These are phyloP conservation scores for Aquilaria agallochum DNA, from an alignment of 441 rosid species.

Conservation along the genomic window DNA sequence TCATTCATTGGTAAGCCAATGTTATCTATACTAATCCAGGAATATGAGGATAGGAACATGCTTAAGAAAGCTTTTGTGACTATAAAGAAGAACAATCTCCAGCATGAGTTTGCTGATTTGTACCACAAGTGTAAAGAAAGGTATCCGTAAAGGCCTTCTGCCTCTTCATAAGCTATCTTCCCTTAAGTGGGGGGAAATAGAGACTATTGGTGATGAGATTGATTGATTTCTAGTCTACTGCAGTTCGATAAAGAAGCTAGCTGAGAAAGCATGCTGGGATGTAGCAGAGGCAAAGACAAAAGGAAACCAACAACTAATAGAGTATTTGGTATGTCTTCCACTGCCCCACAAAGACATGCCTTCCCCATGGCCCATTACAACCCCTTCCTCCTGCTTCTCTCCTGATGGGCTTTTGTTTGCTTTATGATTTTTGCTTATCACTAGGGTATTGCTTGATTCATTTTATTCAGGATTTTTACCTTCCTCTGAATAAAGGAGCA, in stretches of 20 bases:
- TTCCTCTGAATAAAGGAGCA: too few species aligned
- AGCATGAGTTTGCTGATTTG: slow-evolving; percentile 65
- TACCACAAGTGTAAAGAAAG: slow-evolving; percentile 75
- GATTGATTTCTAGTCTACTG: slow-evolving; percentile 15
- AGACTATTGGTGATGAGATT: slow-evolving; percentile 3
- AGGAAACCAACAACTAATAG: slow-evolving; percentile 57
- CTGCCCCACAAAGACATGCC: too few species aligned
- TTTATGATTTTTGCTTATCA: too few species aligned
- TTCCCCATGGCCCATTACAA: too few species aligned
- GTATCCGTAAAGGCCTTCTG: slow-evolving; percentile 25
- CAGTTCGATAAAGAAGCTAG: slow-evolving; percentile 72
- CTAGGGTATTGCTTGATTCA: background rate
- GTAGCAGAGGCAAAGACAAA: slow-evolving; percentile 77
- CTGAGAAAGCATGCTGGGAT: slow-evolving; percentile 92
- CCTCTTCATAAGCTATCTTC: slow-evolving; percentile 7
- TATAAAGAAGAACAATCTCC: slow-evolving; percentile 72
- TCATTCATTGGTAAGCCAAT: slow-evolving; percentile 81
- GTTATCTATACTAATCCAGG: slow-evolving; percentile 63
- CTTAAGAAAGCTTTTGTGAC: slow-evolving; percentile 64
- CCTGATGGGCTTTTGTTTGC: too few species aligned
- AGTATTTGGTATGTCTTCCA: slow-evolving; percentile 57
- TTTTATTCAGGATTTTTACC: background rate
- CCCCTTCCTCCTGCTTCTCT: too few species aligned
- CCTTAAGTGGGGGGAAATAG: slow-evolving; percentile 1
- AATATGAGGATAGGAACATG: slow-evolving; percentile 66